Evolutionary conservation across 2,329 filamentous ascomycete genomes (phyloP).

Genomic region (Fusarium setosum): DNA sequence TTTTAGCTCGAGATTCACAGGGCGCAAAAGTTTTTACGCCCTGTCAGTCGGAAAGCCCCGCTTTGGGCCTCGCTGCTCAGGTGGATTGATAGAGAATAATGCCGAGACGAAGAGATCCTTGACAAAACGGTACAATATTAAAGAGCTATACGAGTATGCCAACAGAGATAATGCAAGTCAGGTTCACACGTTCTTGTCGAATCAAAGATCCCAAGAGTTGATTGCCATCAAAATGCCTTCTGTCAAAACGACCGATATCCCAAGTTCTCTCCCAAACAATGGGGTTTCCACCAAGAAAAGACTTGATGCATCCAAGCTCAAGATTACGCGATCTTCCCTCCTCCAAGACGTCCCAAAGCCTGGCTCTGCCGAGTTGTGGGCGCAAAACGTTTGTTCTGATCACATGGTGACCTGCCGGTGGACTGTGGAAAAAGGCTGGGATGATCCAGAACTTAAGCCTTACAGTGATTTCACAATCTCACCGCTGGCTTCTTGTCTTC

Average conservation of each 20-base stretch:
- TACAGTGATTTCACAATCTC: not conserved
- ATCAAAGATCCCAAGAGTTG: not conserved
- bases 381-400: not conserved
- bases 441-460: not conserved
- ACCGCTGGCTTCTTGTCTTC: not conserved
- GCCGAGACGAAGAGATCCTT: not conserved
- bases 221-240: not conserved
- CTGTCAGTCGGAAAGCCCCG: not conserved
- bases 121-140: not conserved
- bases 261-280: not conserved
- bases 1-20: not conserved
- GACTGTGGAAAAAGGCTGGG: not conserved
- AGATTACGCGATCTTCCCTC: not conserved
- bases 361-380: not conserved
- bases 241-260: too few species aligned
- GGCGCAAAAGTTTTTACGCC: not conserved
- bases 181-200: too few species aligned
- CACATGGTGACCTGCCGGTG: not conserved
- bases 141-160: too few species aligned
- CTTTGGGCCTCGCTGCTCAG: too few species aligned
- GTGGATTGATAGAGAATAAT: too few species aligned
- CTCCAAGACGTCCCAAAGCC: not conserved
- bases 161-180: too few species aligned
- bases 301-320: not conserved
- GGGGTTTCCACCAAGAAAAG: not conserved